phyloP scores from a whole-genome alignment of 768 basidiomycete species.

The Mycena sanguinolenta region DNA sequence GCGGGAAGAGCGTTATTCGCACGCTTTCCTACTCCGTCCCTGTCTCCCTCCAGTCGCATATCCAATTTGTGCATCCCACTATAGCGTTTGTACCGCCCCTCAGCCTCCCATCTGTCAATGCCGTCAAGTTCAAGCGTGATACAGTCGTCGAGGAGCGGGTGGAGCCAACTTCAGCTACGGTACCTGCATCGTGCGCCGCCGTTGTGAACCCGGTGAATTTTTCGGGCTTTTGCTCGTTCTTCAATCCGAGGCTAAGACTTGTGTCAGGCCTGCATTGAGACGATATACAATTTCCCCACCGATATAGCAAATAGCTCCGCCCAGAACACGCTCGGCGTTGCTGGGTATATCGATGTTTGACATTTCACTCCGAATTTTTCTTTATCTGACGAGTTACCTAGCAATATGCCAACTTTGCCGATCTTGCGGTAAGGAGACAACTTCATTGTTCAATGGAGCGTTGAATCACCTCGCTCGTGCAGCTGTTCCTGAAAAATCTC shows the following conservation, averaged over 20 bases:
- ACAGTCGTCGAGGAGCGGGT: not conserved
- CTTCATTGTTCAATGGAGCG: not conserved
- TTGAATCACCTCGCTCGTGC: not conserved
- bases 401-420: conserved; percentile 48
- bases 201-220: conserved; percentile 17
- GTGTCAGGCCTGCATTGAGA: conserved; percentile 23
- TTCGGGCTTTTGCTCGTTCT: not conserved
- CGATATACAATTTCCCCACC: conserved; percentile 22
- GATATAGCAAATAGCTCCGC: conserved; percentile 20
- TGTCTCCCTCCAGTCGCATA: conserved; percentile 53
- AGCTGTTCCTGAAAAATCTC: conserved; percentile 38
- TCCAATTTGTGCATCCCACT: conserved; percentile 61
- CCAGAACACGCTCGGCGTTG: conserved; percentile 48
- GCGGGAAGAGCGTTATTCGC: conserved; percentile 54
- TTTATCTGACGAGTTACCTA: not conserved
- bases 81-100: conserved; percentile 28
- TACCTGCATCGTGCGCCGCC: conserved; percentile 22
- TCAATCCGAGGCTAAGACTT: not conserved
- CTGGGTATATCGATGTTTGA: conserved; percentile 43
- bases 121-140: conserved; percentile 11
- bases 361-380: not conserved
- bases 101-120: not conserved
- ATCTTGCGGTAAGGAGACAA: conserved; percentile 1
- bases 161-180: not conserved
- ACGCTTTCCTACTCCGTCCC: conserved; percentile 65